Percentiles rank a stretch among this genome's conserved stretches.
phyloP scores from a whole-genome alignment of 2,329 filamentous ascomycete genomes.

The Leptographium galeiforme region DNA sequence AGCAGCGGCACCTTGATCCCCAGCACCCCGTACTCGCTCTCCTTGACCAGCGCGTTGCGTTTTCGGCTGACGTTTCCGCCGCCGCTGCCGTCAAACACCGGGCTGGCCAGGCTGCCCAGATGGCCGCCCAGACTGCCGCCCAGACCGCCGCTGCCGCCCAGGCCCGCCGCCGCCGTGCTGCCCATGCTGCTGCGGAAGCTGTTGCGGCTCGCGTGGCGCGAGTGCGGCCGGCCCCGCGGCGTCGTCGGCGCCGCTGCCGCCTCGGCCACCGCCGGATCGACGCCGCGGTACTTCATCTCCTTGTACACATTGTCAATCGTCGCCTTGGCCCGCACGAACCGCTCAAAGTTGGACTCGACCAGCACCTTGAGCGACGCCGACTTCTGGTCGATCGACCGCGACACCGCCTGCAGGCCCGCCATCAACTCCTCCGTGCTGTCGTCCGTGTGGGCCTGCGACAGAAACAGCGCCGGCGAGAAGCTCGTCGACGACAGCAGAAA shows the following conservation, averaged over 20 bases:
- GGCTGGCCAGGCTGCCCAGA: not conserved
- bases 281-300: slow-evolving; percentile 75
- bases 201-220: slow-evolving; percentile 53
- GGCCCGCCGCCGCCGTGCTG: not conserved
- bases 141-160: not conserved
- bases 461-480: slow-evolving; percentile 82
- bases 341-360: slow-evolving; percentile 95
- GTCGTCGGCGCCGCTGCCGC: slow-evolving; percentile 10
- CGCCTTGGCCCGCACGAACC: slow-evolving; percentile 92
- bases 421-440: slow-evolving; percentile 74
- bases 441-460: slow-evolving; percentile 79
- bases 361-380: slow-evolving; percentile 91
- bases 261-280: slow-evolving; percentile 28
- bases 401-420: slow-evolving; percentile 71
- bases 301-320: slow-evolving; percentile 98
- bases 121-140: not conserved
- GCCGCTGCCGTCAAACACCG: not conserved
- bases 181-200: slow-evolving; percentile 44
- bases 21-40: slow-evolving; percentile 79
- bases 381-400: slow-evolving; percentile 90
- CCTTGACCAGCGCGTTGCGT: slow-evolving; percentile 85
- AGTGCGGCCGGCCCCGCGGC: slow-evolving; percentile 36
- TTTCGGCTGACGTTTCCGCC: slow-evolving; percentile 34
- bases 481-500: slow-evolving; percentile 92
- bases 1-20: slow-evolving; percentile 80